These are phyloP conservation scores for Penicillium crustosum DNA, from an alignment of 2,329 filamentous ascomycete genomes.

Conservation along the genomic window DNA sequence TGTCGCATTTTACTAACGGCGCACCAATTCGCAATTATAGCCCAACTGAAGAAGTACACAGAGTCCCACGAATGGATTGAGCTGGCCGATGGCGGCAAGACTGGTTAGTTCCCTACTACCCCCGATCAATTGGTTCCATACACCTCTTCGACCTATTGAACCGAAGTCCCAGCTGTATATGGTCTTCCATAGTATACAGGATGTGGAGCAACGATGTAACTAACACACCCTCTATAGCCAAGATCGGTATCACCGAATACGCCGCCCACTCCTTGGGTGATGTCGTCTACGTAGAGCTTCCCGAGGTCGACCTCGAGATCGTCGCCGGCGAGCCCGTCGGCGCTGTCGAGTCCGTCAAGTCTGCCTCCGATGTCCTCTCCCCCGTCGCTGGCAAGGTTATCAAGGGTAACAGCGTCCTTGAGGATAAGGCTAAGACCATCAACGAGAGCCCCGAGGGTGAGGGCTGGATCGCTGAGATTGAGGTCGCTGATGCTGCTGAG, in stretches of 20 bases:
- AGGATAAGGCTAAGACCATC: conserved; percentile 82
- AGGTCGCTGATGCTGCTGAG: conserved; percentile 69
- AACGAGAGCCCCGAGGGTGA: conserved; percentile 88
- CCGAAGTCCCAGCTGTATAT: background rate
- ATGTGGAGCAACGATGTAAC: background rate
- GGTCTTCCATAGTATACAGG: background rate
- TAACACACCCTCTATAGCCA: conserved; percentile 47
- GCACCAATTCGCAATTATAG: conserved; percentile 30
- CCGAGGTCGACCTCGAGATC: conserved; percentile 67
- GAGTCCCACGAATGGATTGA: conserved; percentile 99
- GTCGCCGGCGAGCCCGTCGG: conserved; percentile 79
- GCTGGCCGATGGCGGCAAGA: conserved; percentile 76
- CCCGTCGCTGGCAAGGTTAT: conserved; percentile 77
- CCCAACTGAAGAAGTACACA: conserved; percentile 75
- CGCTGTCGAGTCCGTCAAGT: conserved; percentile 97
- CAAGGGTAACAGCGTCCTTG: conserved; percentile 70
- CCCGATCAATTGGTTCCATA: conserved; percentile 1
- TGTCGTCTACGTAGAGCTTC: conserved; percentile 96
- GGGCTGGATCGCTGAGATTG: conserved; percentile 90
- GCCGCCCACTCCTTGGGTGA: conserved; percentile 91
- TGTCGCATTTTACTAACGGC: conserved; percentile 25
- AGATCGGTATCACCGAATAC: conserved; percentile 83
- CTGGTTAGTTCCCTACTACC: conserved; percentile 49
- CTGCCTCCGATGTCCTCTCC: conserved; percentile 93
- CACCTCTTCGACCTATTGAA: background rate